Evolutionary conservation across 2,329 filamentous ascomycete species (phyloP).

Genomic region (Colletotrichum falcatum): DNA sequence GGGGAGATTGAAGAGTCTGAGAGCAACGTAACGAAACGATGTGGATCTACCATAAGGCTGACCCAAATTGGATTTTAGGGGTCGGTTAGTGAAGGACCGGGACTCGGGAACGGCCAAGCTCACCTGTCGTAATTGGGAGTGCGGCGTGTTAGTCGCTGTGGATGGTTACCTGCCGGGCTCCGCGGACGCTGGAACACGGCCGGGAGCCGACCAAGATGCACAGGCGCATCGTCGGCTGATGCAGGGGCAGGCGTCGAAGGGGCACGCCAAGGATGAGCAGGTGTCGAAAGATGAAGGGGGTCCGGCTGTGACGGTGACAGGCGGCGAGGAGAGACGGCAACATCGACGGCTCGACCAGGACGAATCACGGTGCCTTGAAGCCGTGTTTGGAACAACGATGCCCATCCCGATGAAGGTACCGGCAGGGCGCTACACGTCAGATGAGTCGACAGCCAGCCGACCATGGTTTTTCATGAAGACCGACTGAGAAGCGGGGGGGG

Average conservation of each 20-base stretch:
- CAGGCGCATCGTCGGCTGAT: conserved; percentile 23
- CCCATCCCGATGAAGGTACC: conserved; percentile 75
- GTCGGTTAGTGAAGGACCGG: conserved; percentile 78
- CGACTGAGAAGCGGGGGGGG: conserved; percentile 24
- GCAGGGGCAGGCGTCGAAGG: conserved; percentile 36
- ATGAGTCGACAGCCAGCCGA: conserved; percentile 43
- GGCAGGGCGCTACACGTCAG: conserved; percentile 59
- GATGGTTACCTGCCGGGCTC: conserved; percentile 40
- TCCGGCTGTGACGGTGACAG: background rate
- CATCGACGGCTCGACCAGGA: conserved; percentile 25
- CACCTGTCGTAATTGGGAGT: conserved; percentile 94
- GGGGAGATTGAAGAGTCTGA: conserved; percentile 2
- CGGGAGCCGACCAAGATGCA: conserved; percentile 40
- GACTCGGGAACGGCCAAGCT: conserved; percentile 77
- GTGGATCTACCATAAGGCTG: conserved; percentile 38
- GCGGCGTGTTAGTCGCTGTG: conserved; percentile 83
- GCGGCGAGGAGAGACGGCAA: conserved; percentile 17
- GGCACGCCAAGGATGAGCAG: too few species aligned
- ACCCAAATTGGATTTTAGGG: conserved; percentile 64
- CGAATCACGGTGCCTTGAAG: conserved; percentile 25
- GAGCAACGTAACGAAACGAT: conserved; percentile 21
- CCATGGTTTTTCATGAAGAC: conserved; percentile 57
- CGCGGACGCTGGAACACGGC: conserved; percentile 31
- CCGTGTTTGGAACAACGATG: conserved; percentile 51
- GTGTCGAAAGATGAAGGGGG: conserved; percentile 31